Evolutionary conservation across 2,329 filamentous ascomycete species (phyloP).

Genomic region (Cytospora piceicola): DNA sequence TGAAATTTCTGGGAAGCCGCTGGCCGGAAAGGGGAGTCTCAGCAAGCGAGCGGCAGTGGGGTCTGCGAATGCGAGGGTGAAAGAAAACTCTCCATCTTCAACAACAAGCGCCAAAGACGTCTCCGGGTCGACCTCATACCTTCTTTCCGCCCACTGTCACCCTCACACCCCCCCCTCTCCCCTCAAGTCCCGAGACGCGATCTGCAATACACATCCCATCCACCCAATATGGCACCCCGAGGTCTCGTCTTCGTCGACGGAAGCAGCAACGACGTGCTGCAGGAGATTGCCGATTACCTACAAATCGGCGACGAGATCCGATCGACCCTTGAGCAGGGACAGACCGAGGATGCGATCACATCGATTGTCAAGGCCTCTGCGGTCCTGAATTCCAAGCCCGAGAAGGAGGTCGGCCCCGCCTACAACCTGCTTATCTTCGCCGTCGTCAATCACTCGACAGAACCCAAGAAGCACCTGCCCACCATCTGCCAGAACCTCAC

Average conservation of each 20-base stretch:
- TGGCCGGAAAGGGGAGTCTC: slow-evolving; percentile 9
- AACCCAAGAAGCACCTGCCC: slow-evolving; percentile 83
- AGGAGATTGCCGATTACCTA: slow-evolving; percentile 94
- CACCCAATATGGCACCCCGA: slow-evolving; percentile 52
- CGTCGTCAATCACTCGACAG: slow-evolving; percentile 76
- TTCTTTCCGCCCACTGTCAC: slow-evolving; percentile 24
- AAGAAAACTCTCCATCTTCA: slow-evolving; percentile 29
- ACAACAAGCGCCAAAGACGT: slow-evolving; percentile 18
- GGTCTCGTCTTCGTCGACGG: slow-evolving; percentile 83
- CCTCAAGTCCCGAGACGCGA: slow-evolving; percentile 13
- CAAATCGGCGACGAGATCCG: slow-evolving; percentile 79
- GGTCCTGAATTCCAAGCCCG: slow-evolving; percentile 80
- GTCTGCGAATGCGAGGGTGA: slow-evolving; percentile 23
- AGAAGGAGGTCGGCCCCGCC: slow-evolving; percentile 94
- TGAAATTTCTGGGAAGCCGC: slow-evolving; percentile 28
- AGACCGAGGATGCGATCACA: slow-evolving; percentile 87
- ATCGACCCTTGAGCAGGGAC: slow-evolving; percentile 71
- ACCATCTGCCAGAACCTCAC: slow-evolving; percentile 87
- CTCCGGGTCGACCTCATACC: slow-evolving; percentile 29
- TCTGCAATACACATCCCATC: slow-evolving; percentile 27
- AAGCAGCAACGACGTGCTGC: slow-evolving; percentile 86
- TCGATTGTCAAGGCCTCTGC: slow-evolving; percentile 82
- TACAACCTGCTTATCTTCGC: slow-evolving; percentile 98
- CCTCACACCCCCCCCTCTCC: slow-evolving; percentile 13
- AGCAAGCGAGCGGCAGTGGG: slow-evolving; percentile 26